These are phyloP conservation scores for Fusarium duplospermum DNA, from an alignment of 2,329 filamentous ascomycete species.

Conservation along the genomic window DNA sequence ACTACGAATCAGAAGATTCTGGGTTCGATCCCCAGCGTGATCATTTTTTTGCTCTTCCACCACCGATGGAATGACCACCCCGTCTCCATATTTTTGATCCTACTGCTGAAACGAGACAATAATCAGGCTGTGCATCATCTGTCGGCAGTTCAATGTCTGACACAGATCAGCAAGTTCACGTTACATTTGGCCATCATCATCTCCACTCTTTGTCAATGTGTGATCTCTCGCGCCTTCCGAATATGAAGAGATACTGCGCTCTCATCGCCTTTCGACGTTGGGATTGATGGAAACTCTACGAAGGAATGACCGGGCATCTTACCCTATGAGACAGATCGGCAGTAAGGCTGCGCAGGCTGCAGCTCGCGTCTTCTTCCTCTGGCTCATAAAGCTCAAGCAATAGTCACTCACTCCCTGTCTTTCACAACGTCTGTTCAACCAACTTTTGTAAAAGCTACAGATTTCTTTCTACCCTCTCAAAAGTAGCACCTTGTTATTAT, in stretches of 20 bases:
- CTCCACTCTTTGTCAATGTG: neutral
- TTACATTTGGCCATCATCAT: neutral
- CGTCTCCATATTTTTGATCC: neutral
- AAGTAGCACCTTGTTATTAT: neutral
- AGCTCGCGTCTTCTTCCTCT: too few relatives aligned
- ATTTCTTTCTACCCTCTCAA: neutral
- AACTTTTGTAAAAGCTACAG: neutral
- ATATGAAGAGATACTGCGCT: neutral
- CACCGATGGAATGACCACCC: too few relatives aligned
- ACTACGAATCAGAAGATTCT: slow-evolving; percentile 50
- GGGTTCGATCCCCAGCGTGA: slow-evolving; percentile 47
- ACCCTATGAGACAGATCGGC: too few relatives aligned
- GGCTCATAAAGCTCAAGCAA: too few relatives aligned
- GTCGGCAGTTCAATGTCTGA: neutral
- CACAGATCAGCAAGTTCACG: neutral
- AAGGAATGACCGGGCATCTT: too few relatives aligned
- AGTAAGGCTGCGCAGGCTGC: too few relatives aligned
- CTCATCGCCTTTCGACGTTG: neutral
- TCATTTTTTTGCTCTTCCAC: slow-evolving; percentile 14
- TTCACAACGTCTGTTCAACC: neutral
- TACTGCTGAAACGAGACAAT: neutral
- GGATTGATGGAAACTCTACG: neutral
- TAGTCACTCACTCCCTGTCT: too few relatives aligned
- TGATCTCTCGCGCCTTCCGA: neutral
- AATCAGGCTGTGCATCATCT: neutral